Evolutionary conservation across 805 yeast genomes (phyloP), one percentile per base, ranked within the genome.

Genomic region (Saccharomyces jurei): DNA sequence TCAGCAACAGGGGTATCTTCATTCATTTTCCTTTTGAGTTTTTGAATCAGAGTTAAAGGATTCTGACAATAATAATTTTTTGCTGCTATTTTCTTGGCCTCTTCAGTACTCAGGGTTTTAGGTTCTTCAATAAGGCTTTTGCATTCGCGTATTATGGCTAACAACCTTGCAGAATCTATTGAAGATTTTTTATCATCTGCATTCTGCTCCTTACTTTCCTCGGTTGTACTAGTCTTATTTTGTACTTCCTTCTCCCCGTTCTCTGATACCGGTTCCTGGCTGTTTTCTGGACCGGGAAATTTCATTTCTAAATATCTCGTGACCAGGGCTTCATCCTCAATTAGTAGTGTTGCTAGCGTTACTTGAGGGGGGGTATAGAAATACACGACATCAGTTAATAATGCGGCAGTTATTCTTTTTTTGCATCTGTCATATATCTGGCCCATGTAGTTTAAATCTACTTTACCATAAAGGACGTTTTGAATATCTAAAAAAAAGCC

Each of bases 401-500:
- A 74, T n/a, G 88, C 79, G 27, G 83, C 87, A 48, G 82, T 80
- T 4, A 88, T 76, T 68, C 83, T 71, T 29, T 74, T 77, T 61
- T 86, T 81, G 10, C 96, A 89, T 47, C 74, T 72, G 64, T 88
- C 95, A 69, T 88, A 87, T 48, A 82, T 76, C 49, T 75, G 74
- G 1, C 94, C 92, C 56, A 89, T 71, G 50, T 81, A 78, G 49
- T 79, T 80, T 30, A 78, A 72, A 55, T 81, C 82, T 17, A 80
- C 68, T 54, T 67, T 68, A 17, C 76, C 77, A 60, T 70, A 60
- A 54, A 81, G 71, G 52, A 74, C 77, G 53, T 70, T 77, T 68
- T 94, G 99, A 59, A 91, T 80, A 70, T 94, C 99, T 49, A 92
- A 78, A 70, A 86, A 92, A 67, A 92, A 91, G 25, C 99, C 99